Conservation (phyloP, 495 filamentous ascomycete genomes). For the Podospora anserina region DNA sequence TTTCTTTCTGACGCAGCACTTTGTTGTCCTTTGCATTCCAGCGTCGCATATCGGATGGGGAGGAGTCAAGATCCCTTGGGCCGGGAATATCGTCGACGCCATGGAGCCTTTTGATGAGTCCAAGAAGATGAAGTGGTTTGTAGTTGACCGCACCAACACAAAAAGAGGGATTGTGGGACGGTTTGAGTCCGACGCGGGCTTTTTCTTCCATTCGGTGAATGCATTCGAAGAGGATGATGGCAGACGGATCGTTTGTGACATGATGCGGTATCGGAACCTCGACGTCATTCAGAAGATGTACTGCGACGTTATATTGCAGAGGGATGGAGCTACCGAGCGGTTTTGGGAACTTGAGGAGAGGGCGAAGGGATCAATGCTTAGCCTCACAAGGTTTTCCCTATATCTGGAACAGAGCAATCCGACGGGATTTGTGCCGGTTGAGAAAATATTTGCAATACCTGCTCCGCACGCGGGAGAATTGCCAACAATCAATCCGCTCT, state of each 20-base stretch:
- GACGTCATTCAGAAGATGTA: conserved; percentile 56
- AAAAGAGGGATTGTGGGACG: conserved; percentile 54
- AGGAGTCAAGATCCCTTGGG: conserved; percentile 53
- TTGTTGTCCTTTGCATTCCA: conserved; percentile 63
- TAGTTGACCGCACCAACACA: conserved; percentile 56
- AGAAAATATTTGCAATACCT: conserved; percentile 23
- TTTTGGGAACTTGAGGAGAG: conserved; percentile 34
- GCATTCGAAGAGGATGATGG: conserved; percentile 59
- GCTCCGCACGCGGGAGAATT: conserved; percentile 53
- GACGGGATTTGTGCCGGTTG: neutral
- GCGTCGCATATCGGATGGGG: conserved; percentile 47
- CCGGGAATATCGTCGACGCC: conserved; percentile 56
- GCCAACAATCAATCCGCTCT: conserved; percentile 63
- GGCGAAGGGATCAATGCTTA: conserved; percentile 37
- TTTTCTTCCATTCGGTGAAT: conserved; percentile 75
- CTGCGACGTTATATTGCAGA: conserved; percentile 57
- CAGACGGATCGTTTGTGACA: conserved; percentile 46
- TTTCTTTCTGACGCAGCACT: conserved; percentile 61
- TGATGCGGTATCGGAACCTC: conserved; percentile 52
- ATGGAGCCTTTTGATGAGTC: conserved; percentile 52
- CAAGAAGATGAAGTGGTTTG: conserved; percentile 60
- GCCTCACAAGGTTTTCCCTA: conserved; percentile 41
- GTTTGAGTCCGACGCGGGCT: conserved; percentile 60
- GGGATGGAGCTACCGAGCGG: conserved; percentile 22
- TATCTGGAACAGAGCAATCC: neutral